Percentiles rank a stretch among this genome's conserved stretches.
These are phyloP conservation scores for Aspergillus hortae DNA, from an alignment of 2,329 filamentous ascomycete genomes.

Conservation along the genomic window DNA sequence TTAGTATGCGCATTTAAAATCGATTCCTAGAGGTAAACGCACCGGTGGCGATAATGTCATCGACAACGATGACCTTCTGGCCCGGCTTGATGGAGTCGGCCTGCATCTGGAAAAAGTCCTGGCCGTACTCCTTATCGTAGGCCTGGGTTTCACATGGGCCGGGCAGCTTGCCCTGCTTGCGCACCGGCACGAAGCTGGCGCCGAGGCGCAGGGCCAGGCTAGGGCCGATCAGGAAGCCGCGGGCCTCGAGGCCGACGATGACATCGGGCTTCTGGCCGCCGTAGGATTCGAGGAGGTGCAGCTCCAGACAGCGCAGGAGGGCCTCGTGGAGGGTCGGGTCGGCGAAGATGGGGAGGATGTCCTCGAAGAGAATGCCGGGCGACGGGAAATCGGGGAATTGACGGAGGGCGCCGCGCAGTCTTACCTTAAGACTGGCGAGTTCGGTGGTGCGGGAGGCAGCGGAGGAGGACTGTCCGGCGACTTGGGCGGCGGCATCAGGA, in stretches of 20 bases:
- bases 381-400: constrained; percentile 90
- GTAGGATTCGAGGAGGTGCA: constrained; percentile 69
- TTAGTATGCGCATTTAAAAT: too few relatives aligned
- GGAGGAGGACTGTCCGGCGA: constrained; percentile 43
- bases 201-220: constrained; percentile 78
- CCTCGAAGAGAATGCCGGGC: constrained; percentile 91
- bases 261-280: constrained; percentile 70
- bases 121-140: constrained; percentile 94
- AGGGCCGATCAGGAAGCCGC: constrained; percentile 94
- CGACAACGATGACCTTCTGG: constrained; percentile 87
- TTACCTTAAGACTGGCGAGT: constrained; percentile 63
- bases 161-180: constrained; percentile 94
- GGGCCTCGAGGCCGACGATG: constrained; percentile 86
- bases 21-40: constrained; percentile 32
- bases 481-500: constrained; percentile 40
- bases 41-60: constrained; percentile 99
- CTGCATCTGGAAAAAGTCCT: constrained; percentile 96
- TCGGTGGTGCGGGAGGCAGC: constrained; percentile 48
- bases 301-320: constrained; percentile 78
- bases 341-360: constrained; percentile 95
- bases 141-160: constrained; percentile 79
- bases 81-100: constrained; percentile 76
- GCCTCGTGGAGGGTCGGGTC: constrained; percentile 68
- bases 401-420: constrained; percentile 68
- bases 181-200: constrained; percentile 84